Evolutionary conservation across 2,329 filamentous ascomycete genomes (phyloP).

Genomic region (Phaeosphaeriaceae sp.): DNA sequence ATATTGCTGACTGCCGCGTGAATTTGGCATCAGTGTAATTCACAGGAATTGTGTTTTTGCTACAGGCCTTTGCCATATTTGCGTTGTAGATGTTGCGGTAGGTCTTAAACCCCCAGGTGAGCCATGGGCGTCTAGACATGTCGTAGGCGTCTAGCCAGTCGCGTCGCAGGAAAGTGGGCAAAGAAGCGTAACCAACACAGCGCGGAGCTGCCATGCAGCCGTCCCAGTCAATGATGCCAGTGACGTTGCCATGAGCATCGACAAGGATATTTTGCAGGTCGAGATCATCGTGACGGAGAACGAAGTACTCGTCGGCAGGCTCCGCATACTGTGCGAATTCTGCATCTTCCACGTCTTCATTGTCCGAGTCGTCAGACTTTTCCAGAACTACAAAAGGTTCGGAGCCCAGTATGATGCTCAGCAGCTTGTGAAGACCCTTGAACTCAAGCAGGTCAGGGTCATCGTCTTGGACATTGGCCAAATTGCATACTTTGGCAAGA

Average conservation of each 20-base stretch:
- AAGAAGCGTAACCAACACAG: slow-evolving; percentile 18
- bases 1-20: slow-evolving; percentile 20
- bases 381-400: too few relatives aligned
- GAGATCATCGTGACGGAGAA: slow-evolving; percentile 31
- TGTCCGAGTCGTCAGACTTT: neutral
- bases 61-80: slow-evolving; percentile 12
- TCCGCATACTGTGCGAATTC: neutral
- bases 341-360: neutral
- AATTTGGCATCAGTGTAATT: slow-evolving; percentile 12
- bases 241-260: slow-evolving; percentile 21
- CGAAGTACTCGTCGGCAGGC: slow-evolving; percentile 22
- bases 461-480: too few relatives aligned
- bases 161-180: slow-evolving; percentile 17
- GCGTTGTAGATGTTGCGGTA: slow-evolving; percentile 24
- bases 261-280: slow-evolving; percentile 34
- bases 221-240: slow-evolving; percentile 34
- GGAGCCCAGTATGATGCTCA: neutral
- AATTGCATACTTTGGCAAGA: too few relatives aligned
- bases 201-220: slow-evolving; percentile 17
- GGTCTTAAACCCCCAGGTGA: slow-evolving; percentile 8
- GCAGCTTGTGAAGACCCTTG: neutral
- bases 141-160: slow-evolving; percentile 14
- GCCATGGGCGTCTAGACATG: neutral
- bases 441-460: too few relatives aligned
- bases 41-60: neutral